A percentile compares a stretch with the other conserved stretches of the same genome.
Conservation (phyloP, 345 rosid species). For the Isatis tinctoria region DNA sequence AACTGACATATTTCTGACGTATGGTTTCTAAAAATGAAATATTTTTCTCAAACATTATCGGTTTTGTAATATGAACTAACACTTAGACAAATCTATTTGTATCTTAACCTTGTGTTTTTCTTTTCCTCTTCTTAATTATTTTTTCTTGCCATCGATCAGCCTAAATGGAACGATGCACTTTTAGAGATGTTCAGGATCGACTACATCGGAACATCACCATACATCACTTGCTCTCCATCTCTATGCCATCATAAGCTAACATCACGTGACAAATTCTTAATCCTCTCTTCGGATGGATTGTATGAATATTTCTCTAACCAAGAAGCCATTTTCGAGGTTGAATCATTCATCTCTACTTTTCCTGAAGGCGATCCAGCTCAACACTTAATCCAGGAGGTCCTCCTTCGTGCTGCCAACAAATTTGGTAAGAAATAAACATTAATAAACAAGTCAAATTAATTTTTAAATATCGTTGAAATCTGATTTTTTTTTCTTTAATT, state of each 20-base stretch:
- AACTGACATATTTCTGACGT: too few relatives aligned
- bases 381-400: conserved; percentile 76
- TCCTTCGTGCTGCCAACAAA: conserved; percentile 89
- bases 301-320: conserved; percentile 82
- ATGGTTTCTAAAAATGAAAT: too few relatives aligned
- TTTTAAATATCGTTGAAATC: not conserved
- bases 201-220: conserved; percentile 74
- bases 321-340: conserved; percentile 81
- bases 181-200: conserved; percentile 86
- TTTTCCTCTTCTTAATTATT: too few relatives aligned
- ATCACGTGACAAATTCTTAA: conserved; percentile 65
- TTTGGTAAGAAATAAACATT: conserved; percentile 44
- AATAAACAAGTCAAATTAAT: not conserved
- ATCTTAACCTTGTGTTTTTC: not conserved
- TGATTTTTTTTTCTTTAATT: not conserved
- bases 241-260: conserved; percentile 65
- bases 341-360: conserved; percentile 63
- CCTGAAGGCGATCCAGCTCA: conserved; percentile 98
- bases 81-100: too few relatives aligned
- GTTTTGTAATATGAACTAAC: not conserved
- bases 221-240: conserved; percentile 72
- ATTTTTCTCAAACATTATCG: too few relatives aligned
- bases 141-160: conserved; percentile 36
- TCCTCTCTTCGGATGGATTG: conserved; percentile 91
- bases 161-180: conserved; percentile 85